Conservation (phyloP, 2,329 filamentous ascomycete species). For the Phialocephala sp. region DNA sequence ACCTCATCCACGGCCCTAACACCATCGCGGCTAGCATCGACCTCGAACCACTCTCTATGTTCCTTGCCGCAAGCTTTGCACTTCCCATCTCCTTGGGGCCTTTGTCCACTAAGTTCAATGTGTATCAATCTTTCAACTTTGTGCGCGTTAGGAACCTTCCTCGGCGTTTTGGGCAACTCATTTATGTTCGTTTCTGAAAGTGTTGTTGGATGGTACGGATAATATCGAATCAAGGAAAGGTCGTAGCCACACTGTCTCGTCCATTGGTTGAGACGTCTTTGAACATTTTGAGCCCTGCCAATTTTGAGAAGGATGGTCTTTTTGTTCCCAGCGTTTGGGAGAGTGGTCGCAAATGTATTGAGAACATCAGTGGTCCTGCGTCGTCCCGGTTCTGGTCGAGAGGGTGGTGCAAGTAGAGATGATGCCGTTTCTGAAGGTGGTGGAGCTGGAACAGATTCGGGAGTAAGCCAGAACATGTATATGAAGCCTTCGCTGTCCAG, state of each 20-base stretch:
- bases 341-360: conserved; percentile 52
- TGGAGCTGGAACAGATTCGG: conserved; percentile 59
- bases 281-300: conserved; percentile 78
- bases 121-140: conserved; percentile 91
- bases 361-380: conserved; percentile 61
- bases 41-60: conserved; percentile 95
- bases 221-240: conserved; percentile 86
- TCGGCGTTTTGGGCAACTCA: conserved; percentile 49
- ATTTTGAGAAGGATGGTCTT: conserved; percentile 74
- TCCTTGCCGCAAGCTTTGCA: conserved; percentile 82
- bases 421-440: conserved; percentile 64
- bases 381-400: conserved; percentile 43
- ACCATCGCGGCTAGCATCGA: conserved; percentile 74
- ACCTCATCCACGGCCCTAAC: conserved; percentile 74
- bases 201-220: conserved; percentile 69
- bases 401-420: conserved; percentile 60
- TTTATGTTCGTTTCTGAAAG: conserved; percentile 25
- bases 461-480: conserved; percentile 98
- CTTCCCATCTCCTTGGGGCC: conserved; percentile 59
- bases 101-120: conserved; percentile 73
- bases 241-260: conserved; percentile 89
- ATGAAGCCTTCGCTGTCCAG: conserved; percentile 88
- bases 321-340: conserved; percentile 39
- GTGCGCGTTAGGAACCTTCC: conserved; percentile 84
- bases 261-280: conserved; percentile 92